Evolutionary conservation across 345 rosid genomes (phyloP), one percentile per base, ranked within the genome.

Genomic region (Gossypium rotundifolium): DNA sequence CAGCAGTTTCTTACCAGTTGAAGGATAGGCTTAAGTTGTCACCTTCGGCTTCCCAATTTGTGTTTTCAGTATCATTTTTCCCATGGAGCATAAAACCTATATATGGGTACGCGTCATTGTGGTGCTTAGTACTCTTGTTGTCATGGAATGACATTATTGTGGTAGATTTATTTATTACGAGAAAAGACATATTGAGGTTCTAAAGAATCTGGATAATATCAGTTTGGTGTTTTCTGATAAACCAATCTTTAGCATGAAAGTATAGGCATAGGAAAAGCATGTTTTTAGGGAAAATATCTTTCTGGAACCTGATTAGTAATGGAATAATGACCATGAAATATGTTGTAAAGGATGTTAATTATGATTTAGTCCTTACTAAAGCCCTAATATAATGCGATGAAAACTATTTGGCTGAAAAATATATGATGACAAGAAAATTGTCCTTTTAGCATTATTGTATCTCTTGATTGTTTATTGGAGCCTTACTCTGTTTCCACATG

Each of bases 1-100:
- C 99, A 29, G 97, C 97, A 8, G 96, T 95, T 82, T 95, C 99
- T 0, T 95, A 95, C 81, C 99, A 88, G 86, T 85, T 95, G 20
- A 95, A 95, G 78, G 99, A 95, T 81, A 81, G 72, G 82, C 94
- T 93, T 73, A 85, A 85, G 76, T 83, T 95, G 86, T 93, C 99
- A 11, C 99, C 98, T 45, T 93, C 99, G 66, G 93, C 97, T 77
- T 93, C 99, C 29, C 98, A 95, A 80, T 90, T 93, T 22, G 92
- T 93, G 54, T 83, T 81, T 76, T 88, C 98, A 23, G 79, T 93
- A n/a, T 87, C 93, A 7, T 90, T 95, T 76, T 91, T 91, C 72
- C 98, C 99, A 61, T 95, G 99, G 99, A 95, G 97, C 79, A 82
- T 95, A 40, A 95, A 95, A 80, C 99, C 99, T 44, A 72, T 95